phyloP scores from a whole-genome alignment of 495 filamentous ascomycete genomes.

The Penicillium fimorum region DNA sequence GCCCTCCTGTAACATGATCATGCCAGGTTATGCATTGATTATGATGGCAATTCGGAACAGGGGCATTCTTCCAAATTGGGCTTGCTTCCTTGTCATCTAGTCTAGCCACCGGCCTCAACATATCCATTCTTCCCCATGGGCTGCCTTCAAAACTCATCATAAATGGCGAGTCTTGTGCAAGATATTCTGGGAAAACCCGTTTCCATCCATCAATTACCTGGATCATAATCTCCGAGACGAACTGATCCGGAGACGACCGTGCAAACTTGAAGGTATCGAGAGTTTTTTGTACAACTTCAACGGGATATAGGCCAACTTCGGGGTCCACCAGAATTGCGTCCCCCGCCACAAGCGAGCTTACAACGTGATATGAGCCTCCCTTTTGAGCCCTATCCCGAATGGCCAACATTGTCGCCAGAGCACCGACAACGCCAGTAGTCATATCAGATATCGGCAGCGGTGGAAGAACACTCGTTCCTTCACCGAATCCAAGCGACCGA shows the following conservation, averaged over 20 bases:
- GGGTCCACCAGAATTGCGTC: slow-evolving; percentile 19
- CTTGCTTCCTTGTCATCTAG: slow-evolving; percentile 25
- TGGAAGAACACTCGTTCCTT: slow-evolving; percentile 61
- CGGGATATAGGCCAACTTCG: slow-evolving; percentile 29
- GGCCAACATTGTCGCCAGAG: slow-evolving; percentile 52
- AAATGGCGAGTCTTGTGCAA: slow-evolving; percentile 22
- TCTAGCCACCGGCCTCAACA: slow-evolving; percentile 27
- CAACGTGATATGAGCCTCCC: slow-evolving; percentile 31
- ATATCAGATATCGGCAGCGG: slow-evolving; percentile 73
- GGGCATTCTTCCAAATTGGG: slow-evolving; percentile 23
- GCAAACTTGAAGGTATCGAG: slow-evolving; percentile 15
- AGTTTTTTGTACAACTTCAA: slow-evolving; percentile 19
- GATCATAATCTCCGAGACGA: slow-evolving; percentile 30
- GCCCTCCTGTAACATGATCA: background rate
- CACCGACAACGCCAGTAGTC: slow-evolving; percentile 58
- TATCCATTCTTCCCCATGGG: slow-evolving; percentile 21
- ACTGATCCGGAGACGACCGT: slow-evolving; percentile 22
- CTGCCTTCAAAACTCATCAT: slow-evolving; percentile 29
- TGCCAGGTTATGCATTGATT: slow-evolving; percentile 20
- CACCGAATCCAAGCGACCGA: slow-evolving; percentile 55
- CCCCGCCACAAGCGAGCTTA: slow-evolving; percentile 28
- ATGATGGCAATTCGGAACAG: slow-evolving; percentile 31
- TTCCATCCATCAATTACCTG: slow-evolving; percentile 34
- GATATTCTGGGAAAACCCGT: slow-evolving; percentile 22
- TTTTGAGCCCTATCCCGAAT: slow-evolving; percentile 26